A percentile compares a stretch with the other conserved stretches of the same genome.
Conservation (phyloP, 2,329 filamentous ascomycete genomes). For the Zasmidium angulare region DNA sequence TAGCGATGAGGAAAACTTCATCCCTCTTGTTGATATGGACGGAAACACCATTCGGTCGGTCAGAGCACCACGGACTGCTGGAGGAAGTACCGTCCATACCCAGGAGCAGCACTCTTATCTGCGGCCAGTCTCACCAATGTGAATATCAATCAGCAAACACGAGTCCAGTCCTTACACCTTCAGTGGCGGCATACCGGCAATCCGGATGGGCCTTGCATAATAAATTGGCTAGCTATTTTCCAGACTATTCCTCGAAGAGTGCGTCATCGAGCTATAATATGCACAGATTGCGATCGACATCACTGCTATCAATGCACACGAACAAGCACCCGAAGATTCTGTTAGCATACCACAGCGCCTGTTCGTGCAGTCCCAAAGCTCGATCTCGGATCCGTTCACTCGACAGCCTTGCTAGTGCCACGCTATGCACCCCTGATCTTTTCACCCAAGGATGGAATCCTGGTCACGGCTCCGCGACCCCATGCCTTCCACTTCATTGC, state of each 20-base stretch:
- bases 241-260: neutral
- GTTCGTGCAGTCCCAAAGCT: neutral
- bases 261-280: neutral
- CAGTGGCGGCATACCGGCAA: neutral
- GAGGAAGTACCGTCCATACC: neutral
- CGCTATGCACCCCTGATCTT: neutral
- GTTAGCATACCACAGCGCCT: neutral
- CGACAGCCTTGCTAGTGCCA: neutral
- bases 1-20: conserved; percentile 18
- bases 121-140: neutral
- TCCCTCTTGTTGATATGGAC: conserved; percentile 11
- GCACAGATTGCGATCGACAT: neutral
- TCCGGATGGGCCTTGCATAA: no score
- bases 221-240: neutral
- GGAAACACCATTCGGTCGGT: neutral
- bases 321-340: neutral
- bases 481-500: neutral
- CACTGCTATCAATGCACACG: neutral
- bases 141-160: neutral
- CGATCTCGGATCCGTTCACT: neutral
- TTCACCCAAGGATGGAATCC: neutral
- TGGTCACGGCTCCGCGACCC: neutral
- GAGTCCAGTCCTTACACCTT: neutral
- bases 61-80: neutral
- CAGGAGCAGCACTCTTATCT: neutral